A percentile compares a stretch with the other conserved stretches of the same genome.
Evolutionary conservation across 2,329 filamentous ascomycete species (phyloP).

Genomic region (Xylariaceae sp.): DNA sequence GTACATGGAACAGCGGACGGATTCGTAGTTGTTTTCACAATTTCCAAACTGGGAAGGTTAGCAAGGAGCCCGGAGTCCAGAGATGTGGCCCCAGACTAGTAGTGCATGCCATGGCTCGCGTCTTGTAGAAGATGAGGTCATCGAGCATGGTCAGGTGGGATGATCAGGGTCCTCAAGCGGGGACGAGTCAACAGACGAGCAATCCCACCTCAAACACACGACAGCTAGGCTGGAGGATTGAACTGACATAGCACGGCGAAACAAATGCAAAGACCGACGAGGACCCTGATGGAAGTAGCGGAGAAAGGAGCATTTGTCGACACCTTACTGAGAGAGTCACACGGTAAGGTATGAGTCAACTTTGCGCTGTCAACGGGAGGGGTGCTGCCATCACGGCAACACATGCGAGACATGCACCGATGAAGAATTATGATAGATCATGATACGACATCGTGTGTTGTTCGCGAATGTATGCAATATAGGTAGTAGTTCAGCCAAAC

Average conservation of each 20-base stretch:
- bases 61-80: slow-evolving; percentile 8
- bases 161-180: slow-evolving; percentile 21
- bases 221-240: slow-evolving; percentile 10
- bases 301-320: too few relatives aligned
- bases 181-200: slow-evolving; percentile 5
- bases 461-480: too few relatives aligned
- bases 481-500: too few relatives aligned
- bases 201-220: slow-evolving; percentile 18
- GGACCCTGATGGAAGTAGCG: too few relatives aligned
- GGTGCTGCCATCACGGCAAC: not conserved
- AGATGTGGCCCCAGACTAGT: not conserved
- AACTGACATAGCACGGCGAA: slow-evolving; percentile 3
- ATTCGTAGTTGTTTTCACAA: not conserved
- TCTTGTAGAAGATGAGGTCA: slow-evolving; percentile 17
- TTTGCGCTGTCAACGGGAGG: not conserved
- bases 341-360: not conserved
- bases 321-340: not conserved
- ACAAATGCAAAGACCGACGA: not conserved
- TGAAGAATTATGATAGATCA: too few relatives aligned
- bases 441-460: too few relatives aligned
- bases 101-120: slow-evolving; percentile 3
- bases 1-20: too few relatives aligned
- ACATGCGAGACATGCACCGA: too few relatives aligned
- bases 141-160: slow-evolving; percentile 21
- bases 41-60: slow-evolving; percentile 17